Base-by-base conservation (phyloP, 441 rosid species). In the Syzygium malaccense region DNA sequence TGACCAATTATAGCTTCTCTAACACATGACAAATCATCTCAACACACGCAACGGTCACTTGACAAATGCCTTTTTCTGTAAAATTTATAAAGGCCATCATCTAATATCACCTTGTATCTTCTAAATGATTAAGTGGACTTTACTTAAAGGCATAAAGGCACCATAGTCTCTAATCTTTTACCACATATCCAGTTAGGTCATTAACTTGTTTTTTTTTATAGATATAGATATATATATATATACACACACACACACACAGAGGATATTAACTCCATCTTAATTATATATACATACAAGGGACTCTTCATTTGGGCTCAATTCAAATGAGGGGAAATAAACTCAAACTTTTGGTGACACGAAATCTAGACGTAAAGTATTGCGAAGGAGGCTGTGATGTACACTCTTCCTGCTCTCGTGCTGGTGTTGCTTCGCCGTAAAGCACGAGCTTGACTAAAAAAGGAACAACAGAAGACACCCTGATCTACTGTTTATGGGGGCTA, bases 171-270 rank as follows among this genome's bases (percentile, higher is more conserved):
- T 32, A 33, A 68, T 68, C 7, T 68, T 68, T 68, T 68, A 68
- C 79, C 48, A 18, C 13, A 68, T 37, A 20, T 71, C 49, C 80
- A 71, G 80, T 71, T 71, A 71, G 80, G 14, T 33, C 45, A 68
- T 68, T 66, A 30, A 32, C 2, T 64, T 17, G 14, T 20, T n/a
- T 62, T n/a, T 60, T 5, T 28, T 1, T 26, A 12, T 25, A 7
- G 4, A 20, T 7, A 7, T 55, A 55, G 6, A 17, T 54, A 54
- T 17, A 17, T 54, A 54, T 55, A 18, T 18, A n/a, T 7, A 20
- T 8, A 8, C 2, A 7, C 4, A 4, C 1, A 20, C 9, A 23
- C 7, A 55, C 6, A 2, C 8, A 23, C 5, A 3, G 1, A n/a
- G 66, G 33, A 62, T 37, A 2, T 4, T 64, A 64, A 30, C 23